Evolutionary conservation across 1,284 basidiomycete species (phyloP).

Genomic region (Heterobasidion irregulare): DNA sequence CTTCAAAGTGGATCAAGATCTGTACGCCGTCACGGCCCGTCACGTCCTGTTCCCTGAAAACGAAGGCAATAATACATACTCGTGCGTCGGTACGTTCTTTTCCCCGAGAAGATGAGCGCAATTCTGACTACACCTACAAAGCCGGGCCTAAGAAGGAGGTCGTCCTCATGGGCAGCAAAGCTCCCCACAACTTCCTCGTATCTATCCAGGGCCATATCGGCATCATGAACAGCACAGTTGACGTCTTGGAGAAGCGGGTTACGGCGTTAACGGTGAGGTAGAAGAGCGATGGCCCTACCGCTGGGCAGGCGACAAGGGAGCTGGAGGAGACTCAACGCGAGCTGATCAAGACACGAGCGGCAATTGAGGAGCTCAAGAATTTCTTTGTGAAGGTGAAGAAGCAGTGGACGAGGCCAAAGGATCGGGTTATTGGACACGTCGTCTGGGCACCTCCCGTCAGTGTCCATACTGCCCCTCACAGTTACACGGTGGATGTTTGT

Average conservation of each 20-base stretch:
- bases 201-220: slow-evolving; percentile 25
- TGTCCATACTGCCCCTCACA: slow-evolving; percentile 14
- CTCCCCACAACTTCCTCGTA: slow-evolving; percentile 22
- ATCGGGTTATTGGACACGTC: slow-evolving; percentile 22
- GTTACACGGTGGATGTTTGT: slow-evolving; percentile 22
- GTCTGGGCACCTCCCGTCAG: slow-evolving; percentile 21
- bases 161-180: slow-evolving; percentile 25
- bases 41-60: slow-evolving; percentile 21
- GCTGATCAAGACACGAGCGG: slow-evolving; percentile 5
- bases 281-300: slow-evolving; percentile 6
- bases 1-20: slow-evolving; percentile 22
- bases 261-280: slow-evolving; percentile 4
- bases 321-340: slow-evolving; percentile 13
- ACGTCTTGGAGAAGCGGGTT: slow-evolving; percentile 13
- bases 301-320: slow-evolving; percentile 9
- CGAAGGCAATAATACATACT: slow-evolving; percentile 19
- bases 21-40: slow-evolving; percentile 27
- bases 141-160: slow-evolving; percentile 27
- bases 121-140: slow-evolving; percentile 19
- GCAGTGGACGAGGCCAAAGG: slow-evolving; percentile 16
- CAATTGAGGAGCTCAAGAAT: slow-evolving; percentile 12
- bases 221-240: slow-evolving; percentile 14
- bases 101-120: slow-evolving; percentile 15
- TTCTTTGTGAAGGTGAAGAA: slow-evolving; percentile 18
- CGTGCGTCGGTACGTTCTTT: slow-evolving; percentile 20